These are phyloP conservation scores for Bryopsis sp. DNA, from an alignment of 139 green algal genomes.

Conservation along the genomic window DNA sequence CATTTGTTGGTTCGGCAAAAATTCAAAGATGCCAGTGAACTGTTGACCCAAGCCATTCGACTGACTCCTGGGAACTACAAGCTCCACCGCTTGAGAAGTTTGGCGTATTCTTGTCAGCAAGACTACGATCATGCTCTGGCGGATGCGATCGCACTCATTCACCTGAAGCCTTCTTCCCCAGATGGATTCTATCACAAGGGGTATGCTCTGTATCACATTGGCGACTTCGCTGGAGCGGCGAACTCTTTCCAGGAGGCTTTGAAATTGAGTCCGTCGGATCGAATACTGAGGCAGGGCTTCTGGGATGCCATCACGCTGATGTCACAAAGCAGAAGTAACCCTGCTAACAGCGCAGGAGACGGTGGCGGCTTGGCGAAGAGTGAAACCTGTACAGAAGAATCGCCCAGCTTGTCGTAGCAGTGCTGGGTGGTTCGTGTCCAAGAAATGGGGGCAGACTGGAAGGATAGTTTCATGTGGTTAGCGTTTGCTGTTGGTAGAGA, in stretches of 20 bases:
- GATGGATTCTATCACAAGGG: slow-evolving; percentile 13
- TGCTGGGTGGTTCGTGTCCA: too few species aligned
- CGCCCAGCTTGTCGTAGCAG: too few species aligned
- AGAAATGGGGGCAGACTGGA: too few species aligned
- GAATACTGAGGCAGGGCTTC: slow-evolving; percentile 10
- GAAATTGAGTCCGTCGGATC: not conserved
- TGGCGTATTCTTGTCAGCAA: slow-evolving; percentile 3
- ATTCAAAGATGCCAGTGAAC: not conserved
- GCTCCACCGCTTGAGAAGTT: not conserved
- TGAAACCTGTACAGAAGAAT: too few species aligned
- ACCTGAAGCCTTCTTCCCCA: not conserved
- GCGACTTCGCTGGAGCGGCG: not conserved
- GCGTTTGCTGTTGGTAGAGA: too few species aligned
- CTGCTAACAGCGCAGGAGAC: not conserved
- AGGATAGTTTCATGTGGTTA: too few species aligned
- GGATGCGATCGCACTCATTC: not conserved
- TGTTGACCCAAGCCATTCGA: slow-evolving; percentile 5
- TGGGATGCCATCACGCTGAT: slow-evolving; percentile 12
- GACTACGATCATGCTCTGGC: not conserved
- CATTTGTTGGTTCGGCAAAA: not conserved
- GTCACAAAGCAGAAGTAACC: slow-evolving; percentile 1
- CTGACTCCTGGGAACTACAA: slow-evolving; percentile 2
- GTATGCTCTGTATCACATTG: slow-evolving; percentile 7
- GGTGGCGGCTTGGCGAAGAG: too few species aligned
- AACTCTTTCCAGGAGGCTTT: slow-evolving; percentile 4